Percentiles rank a stretch among this genome's conserved stretches.
Evolutionary conservation across 2,329 filamentous ascomycete species (phyloP).

Genomic region (Lachnellula occidentalis): DNA sequence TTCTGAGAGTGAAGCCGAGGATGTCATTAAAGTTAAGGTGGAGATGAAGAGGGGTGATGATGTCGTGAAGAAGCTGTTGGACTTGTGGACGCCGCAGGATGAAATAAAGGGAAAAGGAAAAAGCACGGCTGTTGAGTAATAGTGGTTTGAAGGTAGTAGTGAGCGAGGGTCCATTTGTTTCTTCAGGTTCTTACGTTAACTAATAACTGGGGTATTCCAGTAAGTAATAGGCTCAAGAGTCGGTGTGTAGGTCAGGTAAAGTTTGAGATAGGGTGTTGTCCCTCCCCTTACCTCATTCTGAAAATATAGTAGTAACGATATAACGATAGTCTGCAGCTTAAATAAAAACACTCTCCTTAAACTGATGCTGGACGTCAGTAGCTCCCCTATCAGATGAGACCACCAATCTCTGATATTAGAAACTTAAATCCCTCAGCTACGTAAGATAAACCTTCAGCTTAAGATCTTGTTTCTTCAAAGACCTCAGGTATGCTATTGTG

Average conservation of each 20-base stretch:
- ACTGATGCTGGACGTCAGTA: background rate
- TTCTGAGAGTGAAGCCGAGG: slow-evolving; percentile 8
- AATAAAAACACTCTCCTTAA: background rate
- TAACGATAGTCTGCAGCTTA: background rate
- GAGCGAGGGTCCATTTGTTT: background rate
- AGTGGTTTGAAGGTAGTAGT: background rate
- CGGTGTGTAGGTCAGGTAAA: background rate
- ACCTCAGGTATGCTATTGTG: no score
- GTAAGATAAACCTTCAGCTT: no score
- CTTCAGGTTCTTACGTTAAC: background rate
- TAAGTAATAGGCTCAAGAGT: background rate
- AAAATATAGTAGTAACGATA: background rate
- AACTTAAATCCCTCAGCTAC: no score
- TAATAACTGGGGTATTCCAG: background rate
- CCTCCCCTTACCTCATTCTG: background rate
- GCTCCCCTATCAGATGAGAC: background rate
- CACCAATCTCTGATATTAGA: background rate
- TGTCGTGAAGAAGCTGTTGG: slow-evolving; percentile 14
- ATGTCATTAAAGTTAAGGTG: slow-evolving; percentile 12
- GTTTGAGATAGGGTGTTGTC: background rate
- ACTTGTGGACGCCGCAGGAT: slow-evolving; percentile 13
- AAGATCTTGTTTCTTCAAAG: no score
- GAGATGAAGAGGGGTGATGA: slow-evolving; percentile 14
- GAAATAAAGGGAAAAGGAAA: slow-evolving; percentile 1
- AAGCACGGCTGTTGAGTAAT: slow-evolving; percentile 1